Evolutionary conservation across 371 early-diverging fungal species (phyloP).

Genomic region (Lichtheimia ramosa): DNA sequence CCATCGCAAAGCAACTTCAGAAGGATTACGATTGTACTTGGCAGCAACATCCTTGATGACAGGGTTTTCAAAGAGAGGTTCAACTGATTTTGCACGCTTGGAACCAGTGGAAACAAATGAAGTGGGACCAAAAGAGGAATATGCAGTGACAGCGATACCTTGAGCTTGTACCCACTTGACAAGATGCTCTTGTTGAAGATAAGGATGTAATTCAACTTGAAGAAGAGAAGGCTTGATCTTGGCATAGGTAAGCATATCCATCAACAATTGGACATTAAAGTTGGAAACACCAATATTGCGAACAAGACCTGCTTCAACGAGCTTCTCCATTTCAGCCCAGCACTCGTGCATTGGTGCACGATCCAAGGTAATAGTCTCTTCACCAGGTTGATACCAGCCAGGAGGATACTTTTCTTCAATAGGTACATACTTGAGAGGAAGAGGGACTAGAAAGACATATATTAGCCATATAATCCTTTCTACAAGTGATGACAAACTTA

Average conservation of each 20-base stretch:
- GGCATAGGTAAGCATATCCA: conserved; percentile 51
- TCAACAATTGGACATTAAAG: conserved; percentile 42
- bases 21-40: conserved; percentile 34
- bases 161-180: conserved; percentile 30
- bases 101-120: conserved; percentile 50
- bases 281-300: conserved; percentile 59
- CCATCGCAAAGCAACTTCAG: conserved; percentile 62
- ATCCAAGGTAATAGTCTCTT: conserved; percentile 20
- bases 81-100: conserved; percentile 23
- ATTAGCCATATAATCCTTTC: not conserved
- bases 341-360: conserved; percentile 36
- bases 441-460: conserved; percentile 16
- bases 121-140: conserved; percentile 61
- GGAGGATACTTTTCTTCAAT: conserved; percentile 25
- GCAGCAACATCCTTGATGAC: conserved; percentile 39
- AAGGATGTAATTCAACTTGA: conserved; percentile 73
- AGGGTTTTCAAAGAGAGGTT: conserved; percentile 36
- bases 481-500: not conserved
- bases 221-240: conserved; percentile 47
- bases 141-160: conserved; percentile 57
- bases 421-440: conserved; percentile 27
- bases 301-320: conserved; percentile 24
- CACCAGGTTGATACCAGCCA: conserved; percentile 27
- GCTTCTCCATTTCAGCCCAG: conserved; percentile 32
- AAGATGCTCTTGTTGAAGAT: conserved; percentile 57